A percentile compares a stretch with the other conserved stretches of the same genome.
phyloP scores from a whole-genome alignment of 1,139 yeast species.

The Pichia kudriavzevii region DNA sequence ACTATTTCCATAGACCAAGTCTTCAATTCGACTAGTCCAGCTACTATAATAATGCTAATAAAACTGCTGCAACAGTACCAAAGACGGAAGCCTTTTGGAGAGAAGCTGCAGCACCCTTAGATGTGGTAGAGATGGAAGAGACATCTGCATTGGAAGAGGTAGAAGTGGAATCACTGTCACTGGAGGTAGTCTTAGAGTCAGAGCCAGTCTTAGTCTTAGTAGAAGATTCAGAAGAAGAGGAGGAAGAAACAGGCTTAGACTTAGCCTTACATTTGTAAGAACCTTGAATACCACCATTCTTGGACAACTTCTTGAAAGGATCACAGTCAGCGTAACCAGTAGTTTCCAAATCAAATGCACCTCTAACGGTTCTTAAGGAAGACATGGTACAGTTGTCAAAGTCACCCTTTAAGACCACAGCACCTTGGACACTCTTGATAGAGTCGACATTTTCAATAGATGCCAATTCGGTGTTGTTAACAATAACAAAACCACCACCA shows the following conservation, averaged over 20 bases:
- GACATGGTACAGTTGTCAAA: slow-evolving; percentile 75
- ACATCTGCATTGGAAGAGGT: slow-evolving; percentile 16
- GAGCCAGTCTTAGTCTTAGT: not conserved
- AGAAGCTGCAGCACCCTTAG: slow-evolving; percentile 22
- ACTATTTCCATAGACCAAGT: too few relatives aligned
- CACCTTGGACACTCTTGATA: slow-evolving; percentile 76
- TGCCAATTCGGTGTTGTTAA: slow-evolving; percentile 69
- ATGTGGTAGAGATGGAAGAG: slow-evolving; percentile 20
- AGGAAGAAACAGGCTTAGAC: slow-evolving; percentile 37
- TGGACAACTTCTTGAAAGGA: slow-evolving; percentile 59
- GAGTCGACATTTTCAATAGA: slow-evolving; percentile 66
- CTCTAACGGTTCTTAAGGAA: slow-evolving; percentile 67
- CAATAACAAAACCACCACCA: slow-evolving; percentile 84
- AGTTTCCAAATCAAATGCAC: slow-evolving; percentile 83
- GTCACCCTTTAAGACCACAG: slow-evolving; percentile 72
- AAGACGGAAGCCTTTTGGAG: slow-evolving; percentile 39
- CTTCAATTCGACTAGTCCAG: too few relatives aligned
- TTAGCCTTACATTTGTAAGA: slow-evolving; percentile 67
- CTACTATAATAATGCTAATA: slow-evolving; percentile 60
- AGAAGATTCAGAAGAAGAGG: slow-evolving; percentile 27
- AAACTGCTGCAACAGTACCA: slow-evolving; percentile 56
- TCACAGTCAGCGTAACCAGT: slow-evolving; percentile 75
- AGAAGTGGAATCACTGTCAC: slow-evolving; percentile 25
- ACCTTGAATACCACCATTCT: slow-evolving; percentile 79
- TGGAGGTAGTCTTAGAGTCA: slow-evolving; percentile 28